These are phyloP conservation scores for Phytophthora pistaciae DNA, from an alignment of 352 stramenopile species.

Conservation along the genomic window DNA sequence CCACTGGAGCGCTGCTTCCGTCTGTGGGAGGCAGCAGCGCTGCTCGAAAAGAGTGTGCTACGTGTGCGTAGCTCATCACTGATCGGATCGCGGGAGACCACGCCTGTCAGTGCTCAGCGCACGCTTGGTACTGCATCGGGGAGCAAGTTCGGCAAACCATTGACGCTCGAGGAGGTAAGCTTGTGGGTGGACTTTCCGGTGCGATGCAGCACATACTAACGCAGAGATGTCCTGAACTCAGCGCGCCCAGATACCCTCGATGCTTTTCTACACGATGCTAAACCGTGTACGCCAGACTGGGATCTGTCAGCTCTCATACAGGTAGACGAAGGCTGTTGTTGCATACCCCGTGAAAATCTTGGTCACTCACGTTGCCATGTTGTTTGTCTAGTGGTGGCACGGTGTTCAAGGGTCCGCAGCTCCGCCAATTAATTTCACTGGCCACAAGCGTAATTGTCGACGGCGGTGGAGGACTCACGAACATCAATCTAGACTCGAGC, in stretches of 20 bases:
- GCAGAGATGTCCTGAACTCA: slow-evolving; percentile 18
- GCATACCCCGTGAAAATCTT: not conserved
- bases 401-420: slow-evolving; percentile 49
- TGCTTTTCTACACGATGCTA: slow-evolving; percentile 80
- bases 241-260: slow-evolving; percentile 64
- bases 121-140: slow-evolving; percentile 14
- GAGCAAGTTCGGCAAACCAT: slow-evolving; percentile 24
- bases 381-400: slow-evolving; percentile 39
- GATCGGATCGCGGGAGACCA: slow-evolving; percentile 31
- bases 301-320: slow-evolving; percentile 70
- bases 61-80: slow-evolving; percentile 46
- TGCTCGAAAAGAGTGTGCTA: slow-evolving; percentile 62
- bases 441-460: slow-evolving; percentile 72
- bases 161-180: slow-evolving; percentile 67
- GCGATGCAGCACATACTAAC: slow-evolving; percentile 4
- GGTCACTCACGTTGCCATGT: slow-evolving; percentile 2
- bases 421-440: slow-evolving; percentile 67
- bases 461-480: slow-evolving; percentile 31
- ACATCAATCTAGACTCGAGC: not conserved
- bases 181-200: not conserved
- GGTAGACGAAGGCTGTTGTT: slow-evolving; percentile 29
- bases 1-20: slow-evolving; percentile 70
- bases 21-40: slow-evolving; percentile 49
- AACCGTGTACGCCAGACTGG: slow-evolving; percentile 72
- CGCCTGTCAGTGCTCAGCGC: slow-evolving; percentile 18